Percentiles rank a stretch among this genome's conserved stretches.
Evolutionary conservation across 495 filamentous ascomycete species (phyloP).

Genomic region (Neurospora pannonica): DNA sequence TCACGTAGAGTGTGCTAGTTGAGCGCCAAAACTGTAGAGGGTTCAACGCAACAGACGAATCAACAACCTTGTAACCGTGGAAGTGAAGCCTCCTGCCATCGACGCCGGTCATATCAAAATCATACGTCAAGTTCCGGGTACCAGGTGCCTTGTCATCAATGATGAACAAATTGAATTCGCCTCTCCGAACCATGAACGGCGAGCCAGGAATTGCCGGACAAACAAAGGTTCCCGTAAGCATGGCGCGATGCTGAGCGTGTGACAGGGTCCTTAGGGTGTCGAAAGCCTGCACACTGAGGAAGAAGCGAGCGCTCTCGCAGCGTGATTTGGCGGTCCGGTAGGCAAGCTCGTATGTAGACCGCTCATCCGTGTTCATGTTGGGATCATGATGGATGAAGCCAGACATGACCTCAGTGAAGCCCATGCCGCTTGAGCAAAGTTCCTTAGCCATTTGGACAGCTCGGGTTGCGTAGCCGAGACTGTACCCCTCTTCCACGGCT

Average conservation of each 20-base stretch:
- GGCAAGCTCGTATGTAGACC: slow-evolving; percentile 46
- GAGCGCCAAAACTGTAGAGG: slow-evolving; percentile 48
- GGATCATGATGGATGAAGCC: slow-evolving; percentile 48
- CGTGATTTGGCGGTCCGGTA: slow-evolving; percentile 41
- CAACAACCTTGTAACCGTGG: slow-evolving; percentile 53
- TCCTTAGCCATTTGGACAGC: slow-evolving; percentile 34
- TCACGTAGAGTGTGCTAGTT: slow-evolving; percentile 55
- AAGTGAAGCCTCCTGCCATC: slow-evolving; percentile 45
- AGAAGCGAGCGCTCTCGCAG: slow-evolving; percentile 49
- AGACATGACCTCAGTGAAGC: slow-evolving; percentile 56
- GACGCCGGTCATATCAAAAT: slow-evolving; percentile 48
- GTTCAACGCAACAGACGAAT: slow-evolving; percentile 48
- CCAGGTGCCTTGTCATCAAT: slow-evolving; percentile 44
- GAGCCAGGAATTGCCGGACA: slow-evolving; percentile 45
- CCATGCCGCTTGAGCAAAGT: slow-evolving; percentile 38
- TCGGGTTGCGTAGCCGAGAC: slow-evolving; percentile 25
- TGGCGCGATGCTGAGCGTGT: slow-evolving; percentile 40
- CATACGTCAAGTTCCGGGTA: slow-evolving; percentile 50
- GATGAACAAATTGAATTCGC: slow-evolving; percentile 50
- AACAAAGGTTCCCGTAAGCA: slow-evolving; percentile 54
- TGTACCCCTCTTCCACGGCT: slow-evolving; percentile 21
- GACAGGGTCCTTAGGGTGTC: slow-evolving; percentile 33
- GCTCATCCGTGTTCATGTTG: slow-evolving; percentile 34
- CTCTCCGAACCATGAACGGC: slow-evolving; percentile 52
- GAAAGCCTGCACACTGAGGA: slow-evolving; percentile 49